These are phyloP conservation scores for Wallacemonas collosoma DNA, from an alignment of 208 protist species.

Conservation along the genomic window DNA sequence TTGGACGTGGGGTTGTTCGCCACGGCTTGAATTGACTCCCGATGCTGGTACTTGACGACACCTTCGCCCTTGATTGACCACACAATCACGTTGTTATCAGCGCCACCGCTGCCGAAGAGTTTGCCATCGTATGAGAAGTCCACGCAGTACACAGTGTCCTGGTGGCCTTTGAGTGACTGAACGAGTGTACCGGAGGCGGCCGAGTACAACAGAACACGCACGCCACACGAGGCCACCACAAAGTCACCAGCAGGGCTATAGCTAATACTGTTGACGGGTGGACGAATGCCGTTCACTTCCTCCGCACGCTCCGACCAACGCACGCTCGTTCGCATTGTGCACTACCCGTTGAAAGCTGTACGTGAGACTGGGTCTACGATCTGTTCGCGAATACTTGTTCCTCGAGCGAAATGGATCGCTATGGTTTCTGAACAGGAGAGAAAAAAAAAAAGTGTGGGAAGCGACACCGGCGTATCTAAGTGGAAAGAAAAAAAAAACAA, in stretches of 20 bases:
- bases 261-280: slow-evolving; percentile 83
- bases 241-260: slow-evolving; percentile 91
- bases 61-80: slow-evolving; percentile 95
- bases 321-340: slow-evolving; percentile 63
- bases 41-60: slow-evolving; percentile 96
- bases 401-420: too few relatives aligned
- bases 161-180: slow-evolving; percentile 95
- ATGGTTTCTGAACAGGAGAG: neutral
- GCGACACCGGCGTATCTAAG: too few relatives aligned
- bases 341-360: neutral
- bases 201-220: slow-evolving; percentile 94
- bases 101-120: slow-evolving; percentile 92
- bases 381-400: too few relatives aligned
- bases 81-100: slow-evolving; percentile 95
- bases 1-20: slow-evolving; percentile 91
- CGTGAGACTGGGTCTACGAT: neutral
- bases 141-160: slow-evolving; percentile 92
- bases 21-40: slow-evolving; percentile 94
- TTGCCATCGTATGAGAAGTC: slow-evolving; percentile 92
- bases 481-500: too few relatives aligned
- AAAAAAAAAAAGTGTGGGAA: neutral
- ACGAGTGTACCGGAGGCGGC: slow-evolving; percentile 88
- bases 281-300: slow-evolving; percentile 43
- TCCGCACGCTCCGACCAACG: slow-evolving; percentile 71
- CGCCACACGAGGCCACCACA: slow-evolving; percentile 89